These are phyloP conservation scores for Mortierella sp. DNA, from an alignment of 371 early-diverging fungal species.

Conservation along the genomic window DNA sequence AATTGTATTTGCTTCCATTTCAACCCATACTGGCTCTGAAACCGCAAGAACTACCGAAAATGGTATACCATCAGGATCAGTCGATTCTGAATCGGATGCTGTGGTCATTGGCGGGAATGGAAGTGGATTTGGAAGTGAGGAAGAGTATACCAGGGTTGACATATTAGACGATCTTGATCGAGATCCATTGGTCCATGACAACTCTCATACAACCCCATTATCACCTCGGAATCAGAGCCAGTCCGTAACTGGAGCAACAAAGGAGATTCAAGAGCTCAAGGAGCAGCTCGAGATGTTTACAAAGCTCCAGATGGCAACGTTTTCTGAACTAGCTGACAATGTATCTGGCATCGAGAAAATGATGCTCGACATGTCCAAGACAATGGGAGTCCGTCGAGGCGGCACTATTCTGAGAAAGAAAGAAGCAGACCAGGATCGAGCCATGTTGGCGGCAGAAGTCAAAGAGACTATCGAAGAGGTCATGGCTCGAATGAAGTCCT, in stretches of 20 bases:
- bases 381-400: conserved; percentile 49
- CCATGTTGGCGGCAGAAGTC: conserved; percentile 43
- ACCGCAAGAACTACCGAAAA: not conserved
- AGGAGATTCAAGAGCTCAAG: conserved; percentile 34
- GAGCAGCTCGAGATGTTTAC: conserved; percentile 51
- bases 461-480: conserved; percentile 45
- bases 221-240: not conserved
- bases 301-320: conserved; percentile 51
- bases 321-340: conserved; percentile 50
- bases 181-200: not conserved
- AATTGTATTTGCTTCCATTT: conserved; percentile 27
- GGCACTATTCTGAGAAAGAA: conserved; percentile 43
- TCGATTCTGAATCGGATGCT: not conserved
- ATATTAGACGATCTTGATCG: conserved; percentile 25
- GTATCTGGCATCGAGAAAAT: conserved; percentile 50
- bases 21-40: not conserved
- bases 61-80: not conserved
- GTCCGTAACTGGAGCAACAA: not conserved
- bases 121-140: conserved; percentile 13
- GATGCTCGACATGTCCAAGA: conserved; percentile 52
- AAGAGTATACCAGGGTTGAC: conserved; percentile 29
- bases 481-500: conserved; percentile 14
- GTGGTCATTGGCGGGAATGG: conserved; percentile 4
- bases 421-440: conserved; percentile 39
- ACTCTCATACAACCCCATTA: not conserved